phyloP scores from a whole-genome alignment of 225 moss, liverwort and hornwort species.

The Lunularia cruciata region DNA sequence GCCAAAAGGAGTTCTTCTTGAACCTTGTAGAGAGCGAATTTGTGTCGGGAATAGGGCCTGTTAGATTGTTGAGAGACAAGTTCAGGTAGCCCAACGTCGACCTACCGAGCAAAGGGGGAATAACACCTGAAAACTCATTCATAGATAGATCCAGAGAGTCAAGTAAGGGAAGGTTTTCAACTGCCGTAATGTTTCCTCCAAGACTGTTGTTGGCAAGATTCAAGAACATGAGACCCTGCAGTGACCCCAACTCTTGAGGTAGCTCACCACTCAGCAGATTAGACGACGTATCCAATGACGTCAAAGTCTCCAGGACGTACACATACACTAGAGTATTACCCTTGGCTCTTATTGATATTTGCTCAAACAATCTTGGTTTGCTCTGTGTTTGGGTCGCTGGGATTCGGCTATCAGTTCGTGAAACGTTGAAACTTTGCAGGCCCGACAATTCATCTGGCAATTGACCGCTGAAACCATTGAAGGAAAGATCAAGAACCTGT shows the following conservation, averaged over 20 bases:
- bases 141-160: background rate
- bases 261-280: no score
- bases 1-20: background rate
- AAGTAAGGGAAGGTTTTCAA: background rate
- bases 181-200: background rate
- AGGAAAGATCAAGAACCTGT: no score
- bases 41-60: background rate
- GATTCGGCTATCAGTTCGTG: background rate
- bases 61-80: background rate
- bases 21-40: background rate
- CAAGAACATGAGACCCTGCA: no score
- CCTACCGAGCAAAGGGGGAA: background rate
- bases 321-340: background rate
- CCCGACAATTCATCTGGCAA: background rate
- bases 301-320: background rate
- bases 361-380: background rate
- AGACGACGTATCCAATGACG: background rate
- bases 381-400: background rate
- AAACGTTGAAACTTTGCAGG: background rate
- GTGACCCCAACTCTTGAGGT: no score
- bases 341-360: background rate
- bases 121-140: background rate
- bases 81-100: conserved; percentile 1
- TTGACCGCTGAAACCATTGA: no score
- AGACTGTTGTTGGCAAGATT: no score